Percentiles rank a stretch among this genome's conserved stretches.
These are phyloP conservation scores for Cucumis melo DNA, from an alignment of 306 rosid species.

Conservation along the genomic window DNA sequence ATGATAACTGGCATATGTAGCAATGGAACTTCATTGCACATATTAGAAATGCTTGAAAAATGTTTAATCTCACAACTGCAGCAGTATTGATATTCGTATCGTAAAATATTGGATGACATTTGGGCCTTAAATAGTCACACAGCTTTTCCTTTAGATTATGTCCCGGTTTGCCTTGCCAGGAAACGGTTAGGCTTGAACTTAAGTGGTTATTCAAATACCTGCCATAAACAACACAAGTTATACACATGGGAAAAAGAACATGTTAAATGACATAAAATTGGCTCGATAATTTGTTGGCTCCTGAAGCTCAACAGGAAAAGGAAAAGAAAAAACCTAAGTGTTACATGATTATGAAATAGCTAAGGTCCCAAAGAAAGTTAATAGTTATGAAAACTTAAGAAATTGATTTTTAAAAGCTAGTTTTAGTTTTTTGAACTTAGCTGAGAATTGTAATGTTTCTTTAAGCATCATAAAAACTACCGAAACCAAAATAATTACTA, in stretches of 20 bases:
- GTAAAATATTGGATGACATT: constrained; percentile 76
- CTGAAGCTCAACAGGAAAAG: background rate
- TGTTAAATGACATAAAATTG: background rate
- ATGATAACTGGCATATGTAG: constrained; percentile 44
- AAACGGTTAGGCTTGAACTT: constrained; percentile 50
- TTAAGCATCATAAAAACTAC: too few relatives aligned
- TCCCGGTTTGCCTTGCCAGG: constrained; percentile 67
- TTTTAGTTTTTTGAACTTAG: background rate
- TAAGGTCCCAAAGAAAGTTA: background rate
- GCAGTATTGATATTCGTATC: constrained; percentile 79
- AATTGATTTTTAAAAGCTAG: background rate
- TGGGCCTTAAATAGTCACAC: constrained; percentile 54
- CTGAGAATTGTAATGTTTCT: background rate
- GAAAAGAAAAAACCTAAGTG: background rate
- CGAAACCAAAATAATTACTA: background rate
- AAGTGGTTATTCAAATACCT: constrained; percentile 71
- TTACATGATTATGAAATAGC: background rate
- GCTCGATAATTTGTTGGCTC: background rate
- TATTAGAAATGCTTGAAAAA: constrained; percentile 51
- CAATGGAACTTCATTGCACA: constrained; percentile 90
- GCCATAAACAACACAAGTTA: constrained; percentile 23
- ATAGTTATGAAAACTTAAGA: background rate
- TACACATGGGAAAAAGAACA: background rate
- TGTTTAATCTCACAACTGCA: constrained; percentile 65
- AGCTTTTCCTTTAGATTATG: constrained; percentile 35